Percentiles rank a stretch among this genome's conserved stretches.
These are phyloP conservation scores for Dendrobium chrysotoxum DNA, from an alignment of 106 monocot genomes.

Conservation along the genomic window DNA sequence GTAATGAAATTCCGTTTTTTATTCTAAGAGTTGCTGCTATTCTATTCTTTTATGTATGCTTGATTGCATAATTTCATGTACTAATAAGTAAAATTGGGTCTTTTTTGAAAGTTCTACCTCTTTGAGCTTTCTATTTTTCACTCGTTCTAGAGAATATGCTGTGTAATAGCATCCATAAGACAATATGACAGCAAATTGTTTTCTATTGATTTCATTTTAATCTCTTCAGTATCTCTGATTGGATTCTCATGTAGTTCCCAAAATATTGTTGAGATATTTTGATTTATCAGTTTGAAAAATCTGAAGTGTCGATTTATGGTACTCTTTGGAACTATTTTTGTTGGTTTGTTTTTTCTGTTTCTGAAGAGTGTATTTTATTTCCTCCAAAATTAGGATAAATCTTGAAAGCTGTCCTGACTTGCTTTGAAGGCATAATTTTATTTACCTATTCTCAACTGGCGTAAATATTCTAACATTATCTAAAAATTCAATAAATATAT, in stretches of 20 bases:
- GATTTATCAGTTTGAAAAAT: not conserved
- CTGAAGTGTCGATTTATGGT: not conserved
- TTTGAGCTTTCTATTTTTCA: not conserved
- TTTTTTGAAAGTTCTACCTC: not conserved
- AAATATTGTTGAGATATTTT: not conserved
- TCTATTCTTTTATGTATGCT: not conserved
- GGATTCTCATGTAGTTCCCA: not conserved
- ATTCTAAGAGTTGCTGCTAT: not conserved
- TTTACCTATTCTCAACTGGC: not conserved
- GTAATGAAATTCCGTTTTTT: constrained; percentile 14
- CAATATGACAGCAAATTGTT: not conserved
- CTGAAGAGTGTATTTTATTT: not conserved
- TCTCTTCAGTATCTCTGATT: not conserved
- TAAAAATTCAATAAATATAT: not conserved
- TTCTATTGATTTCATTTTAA: not conserved
- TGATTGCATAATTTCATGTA: not conserved
- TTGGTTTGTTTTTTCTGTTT: not conserved
- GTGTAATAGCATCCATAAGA: not conserved
- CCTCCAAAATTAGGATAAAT: not conserved
- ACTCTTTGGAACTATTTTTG: not conserved
- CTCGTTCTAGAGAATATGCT: not conserved
- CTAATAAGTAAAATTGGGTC: not conserved
- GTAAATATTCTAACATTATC: not conserved
- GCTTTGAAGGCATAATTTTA: not conserved
- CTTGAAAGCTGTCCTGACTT: not conserved